Percentiles rank a stretch among this genome's conserved stretches.
Evolutionary conservation across 805 yeast genomes (phyloP).

Genomic region (Metschnikowia sp.): DNA sequence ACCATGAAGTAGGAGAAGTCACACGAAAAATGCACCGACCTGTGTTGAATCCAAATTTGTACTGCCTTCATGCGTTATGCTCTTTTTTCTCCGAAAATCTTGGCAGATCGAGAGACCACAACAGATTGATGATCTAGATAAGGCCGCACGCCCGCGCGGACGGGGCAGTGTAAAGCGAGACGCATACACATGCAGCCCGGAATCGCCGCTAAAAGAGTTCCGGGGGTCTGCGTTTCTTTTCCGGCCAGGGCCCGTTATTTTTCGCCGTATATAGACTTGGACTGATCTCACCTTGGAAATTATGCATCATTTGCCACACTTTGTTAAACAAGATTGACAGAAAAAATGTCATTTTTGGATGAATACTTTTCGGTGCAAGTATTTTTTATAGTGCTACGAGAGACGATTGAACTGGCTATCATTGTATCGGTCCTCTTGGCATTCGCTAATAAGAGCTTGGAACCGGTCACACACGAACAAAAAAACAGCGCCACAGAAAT

Average conservation of each 20-base stretch:
- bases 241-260: not conserved
- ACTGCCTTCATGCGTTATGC: no score
- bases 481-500: not conserved
- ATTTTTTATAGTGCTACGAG: constrained; percentile 20
- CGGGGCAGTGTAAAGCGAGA: not conserved
- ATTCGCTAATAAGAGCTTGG: constrained; percentile 14
- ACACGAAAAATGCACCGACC: no score
- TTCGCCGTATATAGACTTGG: not conserved
- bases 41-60: no score
- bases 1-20: no score
- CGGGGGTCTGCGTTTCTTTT: not conserved
- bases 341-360: constrained; percentile 13
- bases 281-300: not conserved
- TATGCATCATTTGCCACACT: not conserved
- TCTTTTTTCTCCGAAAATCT: no score
- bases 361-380: constrained; percentile 19
- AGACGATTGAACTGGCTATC: constrained; percentile 21
- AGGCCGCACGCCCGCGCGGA: not conserved
- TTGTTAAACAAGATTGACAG: no score
- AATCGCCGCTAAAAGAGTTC: not conserved
- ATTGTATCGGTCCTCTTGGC: constrained; percentile 21
- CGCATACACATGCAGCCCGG: not conserved
- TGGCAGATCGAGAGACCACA: no score
- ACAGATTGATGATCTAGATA: not conserved
- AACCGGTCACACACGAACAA: not conserved